A percentile compares a stretch with the other conserved stretches of the same genome.
phyloP scores from a whole-genome alignment of 2,329 filamentous ascomycete species.

The Lasiodiplodia hormozganensis region DNA sequence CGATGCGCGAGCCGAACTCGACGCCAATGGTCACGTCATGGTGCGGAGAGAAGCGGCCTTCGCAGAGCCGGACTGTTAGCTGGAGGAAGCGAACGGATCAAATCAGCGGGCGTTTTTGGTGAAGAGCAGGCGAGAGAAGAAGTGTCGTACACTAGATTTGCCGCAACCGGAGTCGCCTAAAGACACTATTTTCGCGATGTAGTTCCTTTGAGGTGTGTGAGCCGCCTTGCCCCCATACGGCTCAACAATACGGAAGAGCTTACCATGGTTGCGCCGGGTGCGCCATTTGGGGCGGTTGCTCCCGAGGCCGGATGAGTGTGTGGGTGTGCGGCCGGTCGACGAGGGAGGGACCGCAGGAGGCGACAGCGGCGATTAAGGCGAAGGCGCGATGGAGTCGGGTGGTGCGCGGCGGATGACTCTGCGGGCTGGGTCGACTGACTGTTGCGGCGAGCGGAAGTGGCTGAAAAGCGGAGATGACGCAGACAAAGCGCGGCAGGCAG shows the following conservation, averaged over 20 bases:
- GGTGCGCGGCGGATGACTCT: constrained; percentile 22
- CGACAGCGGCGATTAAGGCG: background rate
- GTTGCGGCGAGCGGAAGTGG: background rate
- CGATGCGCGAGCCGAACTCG: constrained; percentile 92
- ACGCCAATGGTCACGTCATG: constrained; percentile 98
- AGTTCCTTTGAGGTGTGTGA: constrained; percentile 71
- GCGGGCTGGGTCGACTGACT: constrained; percentile 8
- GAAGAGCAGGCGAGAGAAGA: constrained; percentile 8
- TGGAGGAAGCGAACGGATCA: constrained; percentile 44
- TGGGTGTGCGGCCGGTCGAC: background rate
- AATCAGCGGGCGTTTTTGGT: constrained; percentile 20
- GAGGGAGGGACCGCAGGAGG: background rate
- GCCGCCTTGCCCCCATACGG: constrained; percentile 60
- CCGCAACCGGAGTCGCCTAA: constrained; percentile 96
- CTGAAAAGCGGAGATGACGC: constrained; percentile 9
- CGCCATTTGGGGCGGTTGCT: constrained; percentile 16
- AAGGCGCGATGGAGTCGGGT: constrained; percentile 9
- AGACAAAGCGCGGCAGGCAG: constrained; percentile 20
- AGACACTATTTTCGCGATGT: constrained; percentile 98
- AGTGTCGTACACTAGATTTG: constrained; percentile 74
- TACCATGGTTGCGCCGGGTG: constrained; percentile 27
- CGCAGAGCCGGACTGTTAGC: constrained; percentile 92
- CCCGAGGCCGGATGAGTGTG: background rate
- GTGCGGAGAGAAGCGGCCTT: constrained; percentile 91
- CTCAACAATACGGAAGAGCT: constrained; percentile 16